A percentile compares a stretch with the other conserved stretches of the same genome.
phyloP scores from a whole-genome alignment of 495 filamentous ascomycete genomes.

The Podospora bellae-mahoneyi region DNA sequence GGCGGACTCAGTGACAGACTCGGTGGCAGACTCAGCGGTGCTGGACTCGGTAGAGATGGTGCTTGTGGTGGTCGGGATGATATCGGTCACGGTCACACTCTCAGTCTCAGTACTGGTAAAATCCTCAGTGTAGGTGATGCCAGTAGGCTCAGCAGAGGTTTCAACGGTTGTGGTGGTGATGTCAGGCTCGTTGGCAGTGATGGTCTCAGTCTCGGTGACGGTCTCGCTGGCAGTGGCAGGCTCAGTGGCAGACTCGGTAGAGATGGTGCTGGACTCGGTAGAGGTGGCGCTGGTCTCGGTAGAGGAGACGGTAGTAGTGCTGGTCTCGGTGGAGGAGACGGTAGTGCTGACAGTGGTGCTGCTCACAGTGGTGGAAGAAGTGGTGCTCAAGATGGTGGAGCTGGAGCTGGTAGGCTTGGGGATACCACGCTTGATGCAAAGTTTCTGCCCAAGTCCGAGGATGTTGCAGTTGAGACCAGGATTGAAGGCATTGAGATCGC shows the following conservation, averaged over 20 bases:
- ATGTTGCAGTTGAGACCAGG: slow-evolving; percentile 15
- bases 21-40: background rate
- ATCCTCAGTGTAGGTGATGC: slow-evolving; percentile 25
- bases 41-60: background rate
- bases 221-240: slow-evolving; percentile 40
- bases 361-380: slow-evolving; percentile 11
- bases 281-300: background rate
- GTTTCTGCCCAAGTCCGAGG: slow-evolving; percentile 15
- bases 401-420: slow-evolving; percentile 12
- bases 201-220: slow-evolving; percentile 3
- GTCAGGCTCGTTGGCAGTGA: background rate
- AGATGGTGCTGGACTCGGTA: slow-evolving; percentile 1
- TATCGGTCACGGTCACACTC: slow-evolving; percentile 19
- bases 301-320: background rate
- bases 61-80: slow-evolving; percentile 31
- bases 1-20: slow-evolving; percentile 4
- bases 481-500: slow-evolving; percentile 15
- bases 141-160: background rate
- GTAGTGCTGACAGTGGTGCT: slow-evolving; percentile 12
- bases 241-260: slow-evolving; percentile 38
- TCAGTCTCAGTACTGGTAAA: slow-evolving; percentile 27
- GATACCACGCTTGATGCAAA: slow-evolving; percentile 6
- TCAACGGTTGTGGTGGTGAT: background rate
- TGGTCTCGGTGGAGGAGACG: slow-evolving; percentile 6
- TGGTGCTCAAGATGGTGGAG: slow-evolving; percentile 9